Evolutionary conservation across 2,329 filamentous ascomycete genomes (phyloP).

Genomic region (Aspergillus flavus): DNA sequence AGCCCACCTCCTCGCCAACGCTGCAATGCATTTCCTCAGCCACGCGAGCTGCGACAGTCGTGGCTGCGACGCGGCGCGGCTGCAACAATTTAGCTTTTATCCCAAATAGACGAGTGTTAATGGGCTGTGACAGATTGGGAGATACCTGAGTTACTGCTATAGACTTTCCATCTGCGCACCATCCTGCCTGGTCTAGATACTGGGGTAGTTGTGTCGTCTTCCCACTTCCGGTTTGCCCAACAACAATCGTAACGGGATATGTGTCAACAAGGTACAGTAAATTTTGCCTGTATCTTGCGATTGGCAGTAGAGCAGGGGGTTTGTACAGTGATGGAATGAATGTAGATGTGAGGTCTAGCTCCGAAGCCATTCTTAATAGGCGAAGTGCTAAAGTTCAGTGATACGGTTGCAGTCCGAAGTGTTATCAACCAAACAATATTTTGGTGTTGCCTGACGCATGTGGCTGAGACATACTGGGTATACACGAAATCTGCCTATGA

Average conservation of each 20-base stretch:
- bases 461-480: conserved; percentile 11
- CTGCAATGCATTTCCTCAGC: conserved; percentile 87
- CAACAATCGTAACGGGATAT: conserved; percentile 79
- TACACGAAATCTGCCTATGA: neutral
- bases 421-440: neutral
- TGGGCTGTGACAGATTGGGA: conserved; percentile 14
- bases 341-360: conserved; percentile 46
- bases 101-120: neutral
- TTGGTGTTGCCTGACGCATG: neutral
- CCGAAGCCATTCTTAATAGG: conserved; percentile 41
- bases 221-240: conserved; percentile 91
- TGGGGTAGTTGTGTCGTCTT: conserved; percentile 97
- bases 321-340: conserved; percentile 84
- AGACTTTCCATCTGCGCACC: conserved; percentile 79
- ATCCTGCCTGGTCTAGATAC: conserved; percentile 83
- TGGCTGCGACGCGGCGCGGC: conserved; percentile 88
- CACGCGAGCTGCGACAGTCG: conserved; percentile 83
- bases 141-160: conserved; percentile 88
- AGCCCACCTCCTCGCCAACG: conserved; percentile 87
- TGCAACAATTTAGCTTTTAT: conserved; percentile 41
- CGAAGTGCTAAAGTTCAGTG: neutral
- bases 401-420: neutral
- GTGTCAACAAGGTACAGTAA: conserved; percentile 87
- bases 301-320: conserved; percentile 79
- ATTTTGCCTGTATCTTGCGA: conserved; percentile 76